Evolutionary conservation across 176 grass and related monocot species (phyloP).

Genomic region (Aegilops longissima): DNA sequence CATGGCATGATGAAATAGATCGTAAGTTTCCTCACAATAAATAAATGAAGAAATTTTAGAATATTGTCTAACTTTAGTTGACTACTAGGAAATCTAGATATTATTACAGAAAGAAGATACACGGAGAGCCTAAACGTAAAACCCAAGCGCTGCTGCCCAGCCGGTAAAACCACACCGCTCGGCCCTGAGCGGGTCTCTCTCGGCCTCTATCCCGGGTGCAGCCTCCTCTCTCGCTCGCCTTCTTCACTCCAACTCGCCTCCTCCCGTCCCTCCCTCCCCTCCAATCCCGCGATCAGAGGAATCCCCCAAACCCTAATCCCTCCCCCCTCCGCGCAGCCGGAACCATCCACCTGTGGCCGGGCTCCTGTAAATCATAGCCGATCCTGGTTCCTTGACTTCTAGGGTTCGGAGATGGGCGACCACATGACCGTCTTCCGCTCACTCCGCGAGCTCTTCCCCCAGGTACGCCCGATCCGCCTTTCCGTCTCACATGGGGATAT

Average conservation of each 20-base stretch:
- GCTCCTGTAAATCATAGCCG: not conserved
- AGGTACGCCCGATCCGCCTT: slow-evolving; percentile 25
- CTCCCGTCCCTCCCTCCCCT: not conserved
- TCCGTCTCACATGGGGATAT: not conserved
- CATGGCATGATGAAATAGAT: too few species aligned
- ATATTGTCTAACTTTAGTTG: too few species aligned
- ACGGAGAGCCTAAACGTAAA: not conserved
- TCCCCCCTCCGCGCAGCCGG: not conserved
- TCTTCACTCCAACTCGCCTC: not conserved
- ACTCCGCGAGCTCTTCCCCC: slow-evolving; percentile 43
- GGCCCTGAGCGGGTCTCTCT: not conserved
- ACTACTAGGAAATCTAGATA: too few species aligned
- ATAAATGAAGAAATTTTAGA: too few species aligned
- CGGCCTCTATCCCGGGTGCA: not conserved
- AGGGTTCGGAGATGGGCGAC: slow-evolving; percentile 42
- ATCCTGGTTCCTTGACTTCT: not conserved
- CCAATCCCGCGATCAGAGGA: slow-evolving; percentile 14
- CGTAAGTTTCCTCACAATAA: too few species aligned
- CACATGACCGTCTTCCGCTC: slow-evolving; percentile 46
- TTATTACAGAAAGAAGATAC: not conserved
- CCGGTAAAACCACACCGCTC: not conserved
- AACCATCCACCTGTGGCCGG: not conserved
- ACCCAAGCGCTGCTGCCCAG: too few species aligned
- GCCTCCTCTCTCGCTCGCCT: not conserved
- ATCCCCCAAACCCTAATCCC: slow-evolving; percentile 38